Conservation (phyloP, 2,329 filamentous ascomycete genomes). For the Colletotrichum aenigma region DNA sequence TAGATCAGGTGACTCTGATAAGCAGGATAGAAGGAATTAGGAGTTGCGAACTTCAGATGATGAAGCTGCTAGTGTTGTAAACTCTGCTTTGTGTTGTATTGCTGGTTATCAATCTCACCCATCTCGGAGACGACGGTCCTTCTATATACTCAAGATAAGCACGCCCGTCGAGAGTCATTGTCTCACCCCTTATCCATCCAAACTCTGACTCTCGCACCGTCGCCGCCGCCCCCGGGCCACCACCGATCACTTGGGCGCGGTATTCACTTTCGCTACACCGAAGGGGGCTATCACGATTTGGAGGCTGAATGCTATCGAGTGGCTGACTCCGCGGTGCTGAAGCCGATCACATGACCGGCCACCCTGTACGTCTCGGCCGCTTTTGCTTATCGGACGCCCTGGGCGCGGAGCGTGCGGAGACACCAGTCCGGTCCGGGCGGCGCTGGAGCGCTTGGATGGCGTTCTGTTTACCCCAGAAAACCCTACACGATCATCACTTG, state of each 20-base stretch:
- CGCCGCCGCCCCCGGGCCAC: neutral
- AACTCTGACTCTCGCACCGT: neutral
- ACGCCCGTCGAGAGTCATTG: neutral
- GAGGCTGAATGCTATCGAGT: neutral
- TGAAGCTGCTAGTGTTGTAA: neutral
- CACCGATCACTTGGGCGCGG: neutral
- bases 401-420: neutral
- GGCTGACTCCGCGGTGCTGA: neutral
- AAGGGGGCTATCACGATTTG: neutral
- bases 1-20: neutral
- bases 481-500: neutral
- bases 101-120: neutral
- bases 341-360: neutral
- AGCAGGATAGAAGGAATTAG: neutral
- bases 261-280: neutral
- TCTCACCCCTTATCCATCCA: neutral
- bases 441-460: neutral
- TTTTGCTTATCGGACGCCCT: neutral
- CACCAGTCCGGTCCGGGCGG: neutral
- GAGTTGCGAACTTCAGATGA: neutral
- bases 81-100: neutral
- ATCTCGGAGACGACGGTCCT: conserved; percentile 4
- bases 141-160: conserved; percentile 20
- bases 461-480: neutral
- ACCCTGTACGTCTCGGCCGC: neutral